Evolutionary conservation across 2,329 filamentous ascomycete genomes (phyloP), one percentile per base, ranked within the genome.

Genomic region (Drechmeria coniospora): DNA sequence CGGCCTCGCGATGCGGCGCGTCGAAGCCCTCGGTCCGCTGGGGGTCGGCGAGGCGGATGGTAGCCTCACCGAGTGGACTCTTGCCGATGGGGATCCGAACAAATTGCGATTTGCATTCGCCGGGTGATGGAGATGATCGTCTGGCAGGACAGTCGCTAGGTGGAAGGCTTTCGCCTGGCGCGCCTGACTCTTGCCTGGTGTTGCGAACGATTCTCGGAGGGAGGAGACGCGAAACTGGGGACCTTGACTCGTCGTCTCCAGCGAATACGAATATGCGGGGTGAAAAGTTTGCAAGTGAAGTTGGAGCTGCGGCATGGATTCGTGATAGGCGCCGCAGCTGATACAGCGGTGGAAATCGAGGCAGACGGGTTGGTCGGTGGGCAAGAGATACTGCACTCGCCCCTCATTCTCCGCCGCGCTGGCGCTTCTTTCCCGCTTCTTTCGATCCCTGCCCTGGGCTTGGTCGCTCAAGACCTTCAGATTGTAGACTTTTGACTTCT

Each of bases 391-490:
- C 25, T 50, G 55, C 29, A 70, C 57, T 34, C 44, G 54, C 39
- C 54, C 60, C 37, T 57, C 57, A 30, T 47, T 50, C 21, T 35
- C 32, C 15, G 35, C 40, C 33, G 31, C 26, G 27, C 45, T 36
- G 30, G 41, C 31, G 34, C 34, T 36, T 32, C 44, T 38, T 32
- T 41, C 33, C 30, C 40, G 41, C 41, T 54, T 55, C 35, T 60
- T 63, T 34, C 55, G 57, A 23, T 63, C 60, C 37, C 57, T 65
- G 4, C 68, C 66, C 28, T 67, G 58, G 5, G 66, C 65, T 38
- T 66, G 63, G 38, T 68, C 65, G 44, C 63, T 73, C 11, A 74
- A 49, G 9, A 63, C 53, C 42, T 71, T 74, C 21, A 74, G 46
- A 36, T 75, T 75, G 41, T 75, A 75, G 14, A 59, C 57, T 33